These are phyloP conservation scores for Cylindrotheca fusiformis DNA, from an alignment of 108 stramenopile genomes.

Conservation along the genomic window DNA sequence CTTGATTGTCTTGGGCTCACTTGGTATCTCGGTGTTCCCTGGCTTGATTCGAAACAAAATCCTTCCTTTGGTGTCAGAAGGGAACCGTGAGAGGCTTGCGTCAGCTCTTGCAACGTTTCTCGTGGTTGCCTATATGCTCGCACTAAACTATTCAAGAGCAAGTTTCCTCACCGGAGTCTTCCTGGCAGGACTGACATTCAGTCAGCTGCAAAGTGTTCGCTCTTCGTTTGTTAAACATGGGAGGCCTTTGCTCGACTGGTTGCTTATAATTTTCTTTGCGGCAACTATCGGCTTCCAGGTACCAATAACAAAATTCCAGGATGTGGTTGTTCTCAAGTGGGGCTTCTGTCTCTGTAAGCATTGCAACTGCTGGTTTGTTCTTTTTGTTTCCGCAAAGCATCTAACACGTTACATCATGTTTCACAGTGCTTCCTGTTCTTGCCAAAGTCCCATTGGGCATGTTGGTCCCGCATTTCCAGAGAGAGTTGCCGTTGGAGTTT, in stretches of 20 bases:
- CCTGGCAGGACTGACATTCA: slow-evolving; percentile 23
- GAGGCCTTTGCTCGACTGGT: slow-evolving; percentile 38
- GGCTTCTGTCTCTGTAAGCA: slow-evolving; percentile 31
- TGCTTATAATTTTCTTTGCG: slow-evolving; percentile 57
- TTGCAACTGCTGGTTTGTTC: too few relatives aligned
- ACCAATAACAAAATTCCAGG: slow-evolving; percentile 14
- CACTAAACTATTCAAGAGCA: slow-evolving; percentile 42
- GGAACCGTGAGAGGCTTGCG: slow-evolving; percentile 23
- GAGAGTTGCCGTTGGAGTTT: slow-evolving; percentile 9
- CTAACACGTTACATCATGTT: too few relatives aligned
- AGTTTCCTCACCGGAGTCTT: slow-evolving; percentile 10
- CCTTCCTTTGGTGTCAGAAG: slow-evolving; percentile 22
- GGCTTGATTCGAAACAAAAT: slow-evolving; percentile 32
- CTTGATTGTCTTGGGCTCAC: slow-evolving; percentile 36
- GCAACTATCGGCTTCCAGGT: slow-evolving; percentile 46
- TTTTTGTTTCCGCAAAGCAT: too few relatives aligned
- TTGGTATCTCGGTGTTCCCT: slow-evolving; percentile 40
- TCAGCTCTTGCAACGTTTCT: slow-evolving; percentile 29
- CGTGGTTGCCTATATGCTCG: slow-evolving; percentile 31
- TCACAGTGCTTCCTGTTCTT: slow-evolving; percentile 12
- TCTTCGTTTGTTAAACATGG: slow-evolving; percentile 35
- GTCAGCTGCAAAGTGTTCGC: slow-evolving; percentile 39
- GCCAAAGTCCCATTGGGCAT: slow-evolving; percentile 17
- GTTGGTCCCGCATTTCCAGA: slow-evolving; percentile 11
- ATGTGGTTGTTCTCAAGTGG: slow-evolving; percentile 19